Percentiles rank a stretch among this genome's conserved stretches.
Evolutionary conservation across 495 filamentous ascomycete genomes (phyloP).

Genomic region (Podospora tetraspora): DNA sequence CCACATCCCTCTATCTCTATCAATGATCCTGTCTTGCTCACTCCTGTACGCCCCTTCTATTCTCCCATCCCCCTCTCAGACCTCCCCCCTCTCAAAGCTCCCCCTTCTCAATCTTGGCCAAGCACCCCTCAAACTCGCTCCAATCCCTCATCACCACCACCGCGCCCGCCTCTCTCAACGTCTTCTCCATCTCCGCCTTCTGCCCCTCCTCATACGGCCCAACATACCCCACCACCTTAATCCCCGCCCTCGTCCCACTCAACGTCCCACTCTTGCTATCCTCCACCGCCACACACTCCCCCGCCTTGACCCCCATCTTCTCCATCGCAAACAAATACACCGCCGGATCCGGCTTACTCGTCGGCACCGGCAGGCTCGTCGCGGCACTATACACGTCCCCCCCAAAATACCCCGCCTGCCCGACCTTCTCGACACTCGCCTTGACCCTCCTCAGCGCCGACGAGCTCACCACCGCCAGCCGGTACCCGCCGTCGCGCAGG

Average conservation of each 20-base stretch:
- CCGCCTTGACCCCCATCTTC: constrained; percentile 64
- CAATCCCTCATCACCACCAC: constrained; percentile 79
- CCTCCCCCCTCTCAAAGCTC: constrained; percentile 34
- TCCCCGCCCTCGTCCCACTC: constrained; percentile 73
- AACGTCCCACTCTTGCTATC: constrained; percentile 84
- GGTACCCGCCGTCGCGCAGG: constrained; percentile 59
- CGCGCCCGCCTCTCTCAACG: constrained; percentile 64
- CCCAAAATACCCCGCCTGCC: constrained; percentile 74
- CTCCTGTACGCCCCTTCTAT: background rate
- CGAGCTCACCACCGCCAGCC: constrained; percentile 75
- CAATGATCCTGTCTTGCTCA: background rate
- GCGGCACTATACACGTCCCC: constrained; percentile 80
- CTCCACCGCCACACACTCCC: constrained; percentile 79
- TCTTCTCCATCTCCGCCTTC: constrained; percentile 65
- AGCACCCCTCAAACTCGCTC: constrained; percentile 66
- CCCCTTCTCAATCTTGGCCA: constrained; percentile 59
- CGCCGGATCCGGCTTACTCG: constrained; percentile 88
- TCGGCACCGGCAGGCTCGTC: constrained; percentile 68
- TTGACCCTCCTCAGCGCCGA: constrained; percentile 72
- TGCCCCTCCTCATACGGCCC: constrained; percentile 71
- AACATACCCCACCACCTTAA: constrained; percentile 81
- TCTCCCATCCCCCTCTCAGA: background rate
- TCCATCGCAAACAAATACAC: constrained; percentile 83
- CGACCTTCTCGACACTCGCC: constrained; percentile 76
- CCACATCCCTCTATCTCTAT: background rate